Evolutionary conservation across 225 moss, liverwort and hornwort species (phyloP).

Genomic region (Lunularia cruciata): DNA sequence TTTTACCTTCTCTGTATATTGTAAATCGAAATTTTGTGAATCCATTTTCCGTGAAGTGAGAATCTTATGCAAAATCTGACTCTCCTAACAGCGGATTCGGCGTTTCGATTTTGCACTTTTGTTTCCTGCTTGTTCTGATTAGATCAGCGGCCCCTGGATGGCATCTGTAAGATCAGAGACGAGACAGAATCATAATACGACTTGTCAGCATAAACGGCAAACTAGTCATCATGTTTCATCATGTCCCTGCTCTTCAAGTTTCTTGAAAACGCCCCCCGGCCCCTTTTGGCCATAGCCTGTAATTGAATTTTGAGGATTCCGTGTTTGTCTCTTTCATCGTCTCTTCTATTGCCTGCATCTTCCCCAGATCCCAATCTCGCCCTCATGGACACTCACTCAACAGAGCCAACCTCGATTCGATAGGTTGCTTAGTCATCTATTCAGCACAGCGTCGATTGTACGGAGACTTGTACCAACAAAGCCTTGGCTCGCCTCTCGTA

Average conservation of each 20-base stretch:
- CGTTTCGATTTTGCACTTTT: background rate
- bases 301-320: background rate
- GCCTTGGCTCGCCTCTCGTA: too few relatives aligned
- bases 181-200: background rate
- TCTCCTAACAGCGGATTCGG: background rate
- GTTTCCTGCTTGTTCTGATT: background rate
- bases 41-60: background rate
- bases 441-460: too few relatives aligned
- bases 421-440: too few relatives aligned
- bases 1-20: too few relatives aligned
- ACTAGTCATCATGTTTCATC: background rate
- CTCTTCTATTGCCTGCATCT: too few relatives aligned
- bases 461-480: too few relatives aligned
- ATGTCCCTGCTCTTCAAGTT: constrained; percentile 1
- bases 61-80: background rate
- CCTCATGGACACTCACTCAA: too few relatives aligned
- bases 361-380: too few relatives aligned
- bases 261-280: background rate
- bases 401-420: too few relatives aligned
- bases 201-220: background rate
- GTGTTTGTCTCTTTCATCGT: background rate
- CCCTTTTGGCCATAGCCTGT: background rate
- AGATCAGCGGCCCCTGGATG: background rate
- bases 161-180: background rate
- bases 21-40: background rate